phyloP scores from a whole-genome alignment of 495 filamentous ascomycete species.

The Talaromyces thailandensis region DNA sequence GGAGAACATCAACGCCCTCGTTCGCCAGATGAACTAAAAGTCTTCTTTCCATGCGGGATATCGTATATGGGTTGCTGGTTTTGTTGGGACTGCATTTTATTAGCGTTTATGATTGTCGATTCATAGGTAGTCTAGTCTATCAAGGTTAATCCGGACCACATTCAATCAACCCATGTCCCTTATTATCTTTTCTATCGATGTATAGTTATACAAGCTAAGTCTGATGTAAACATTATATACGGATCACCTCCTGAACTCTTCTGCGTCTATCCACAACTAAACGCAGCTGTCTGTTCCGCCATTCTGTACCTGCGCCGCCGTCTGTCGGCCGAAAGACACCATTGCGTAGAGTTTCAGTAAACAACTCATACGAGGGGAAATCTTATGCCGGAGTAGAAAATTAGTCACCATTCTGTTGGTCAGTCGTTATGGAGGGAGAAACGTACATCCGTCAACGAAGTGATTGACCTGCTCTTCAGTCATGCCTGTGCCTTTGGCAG shows the following conservation, averaged over 20 bases:
- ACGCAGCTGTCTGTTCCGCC: slow-evolving; percentile 52
- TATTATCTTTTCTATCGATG: background rate
- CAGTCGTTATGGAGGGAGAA: background rate
- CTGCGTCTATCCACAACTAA: slow-evolving; percentile 63
- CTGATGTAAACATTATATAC: slow-evolving; percentile 40
- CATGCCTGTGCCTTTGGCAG: slow-evolving; percentile 65
- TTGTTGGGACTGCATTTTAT: slow-evolving; percentile 21
- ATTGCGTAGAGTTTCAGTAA: slow-evolving; percentile 53
- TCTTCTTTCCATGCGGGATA: slow-evolving; percentile 14
- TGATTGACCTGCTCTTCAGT: slow-evolving; percentile 56
- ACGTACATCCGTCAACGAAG: slow-evolving; percentile 61
- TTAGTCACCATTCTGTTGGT: background rate
- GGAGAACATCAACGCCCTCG: slow-evolving; percentile 94
- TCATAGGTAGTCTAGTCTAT: slow-evolving; percentile 9
- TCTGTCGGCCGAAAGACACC: slow-evolving; percentile 46
- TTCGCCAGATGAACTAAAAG: slow-evolving; percentile 96
- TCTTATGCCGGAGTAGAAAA: slow-evolving; percentile 26
- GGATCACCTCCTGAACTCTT: slow-evolving; percentile 47
- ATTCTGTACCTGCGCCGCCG: slow-evolving; percentile 19
- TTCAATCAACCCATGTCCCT: slow-evolving; percentile 1
- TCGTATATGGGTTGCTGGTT: slow-evolving; percentile 23
- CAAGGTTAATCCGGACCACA: slow-evolving; percentile 7
- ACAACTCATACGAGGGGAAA: slow-evolving; percentile 65
- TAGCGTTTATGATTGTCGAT: slow-evolving; percentile 35
- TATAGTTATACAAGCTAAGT: too few relatives aligned